phyloP scores from a whole-genome alignment of 1,139 yeast species.

The Arxiozyma telluris region DNA sequence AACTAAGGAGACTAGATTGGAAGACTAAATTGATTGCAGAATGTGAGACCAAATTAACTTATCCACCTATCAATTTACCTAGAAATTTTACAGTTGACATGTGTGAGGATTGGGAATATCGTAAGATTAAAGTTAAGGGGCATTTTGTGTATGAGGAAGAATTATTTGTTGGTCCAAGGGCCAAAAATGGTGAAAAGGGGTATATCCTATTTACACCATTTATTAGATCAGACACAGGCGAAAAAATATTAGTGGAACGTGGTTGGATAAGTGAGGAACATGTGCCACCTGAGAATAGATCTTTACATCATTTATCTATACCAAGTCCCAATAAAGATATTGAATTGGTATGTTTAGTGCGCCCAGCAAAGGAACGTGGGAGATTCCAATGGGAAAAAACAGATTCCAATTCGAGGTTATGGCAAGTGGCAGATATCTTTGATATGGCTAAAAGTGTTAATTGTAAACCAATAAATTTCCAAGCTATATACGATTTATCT shows the following conservation, averaged over 20 bases:
- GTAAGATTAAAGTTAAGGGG: slow-evolving; percentile 68
- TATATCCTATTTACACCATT: slow-evolving; percentile 78
- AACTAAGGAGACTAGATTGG: slow-evolving; percentile 76
- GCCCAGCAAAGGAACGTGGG: slow-evolving; percentile 64
- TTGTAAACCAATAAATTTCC: slow-evolving; percentile 67
- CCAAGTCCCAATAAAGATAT: slow-evolving; percentile 57
- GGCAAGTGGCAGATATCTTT: slow-evolving; percentile 67
- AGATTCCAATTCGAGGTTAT: slow-evolving; percentile 49
- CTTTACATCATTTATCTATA: slow-evolving; percentile 53
- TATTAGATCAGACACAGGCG: slow-evolving; percentile 65
- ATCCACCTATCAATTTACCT: slow-evolving; percentile 67
- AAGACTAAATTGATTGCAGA: slow-evolving; percentile 74
- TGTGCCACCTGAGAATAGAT: slow-evolving; percentile 57
- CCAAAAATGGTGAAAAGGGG: slow-evolving; percentile 68
- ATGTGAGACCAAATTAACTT: slow-evolving; percentile 72
- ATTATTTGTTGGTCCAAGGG: slow-evolving; percentile 85
- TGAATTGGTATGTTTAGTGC: slow-evolving; percentile 61
- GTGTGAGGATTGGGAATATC: slow-evolving; percentile 64
- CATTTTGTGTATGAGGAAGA: slow-evolving; percentile 77
- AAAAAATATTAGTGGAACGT: slow-evolving; percentile 65
- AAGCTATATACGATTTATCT: slow-evolving; percentile 56
- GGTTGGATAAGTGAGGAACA: slow-evolving; percentile 85
- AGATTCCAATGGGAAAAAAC: slow-evolving; percentile 69
- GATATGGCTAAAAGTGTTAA: slow-evolving; percentile 61
- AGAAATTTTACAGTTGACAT: slow-evolving; percentile 37